Percentiles rank a stretch among this genome's conserved stretches.
Evolutionary conservation across 202 grass and related monocot species (phyloP).

Genomic region (Brachypodium distachyon): DNA sequence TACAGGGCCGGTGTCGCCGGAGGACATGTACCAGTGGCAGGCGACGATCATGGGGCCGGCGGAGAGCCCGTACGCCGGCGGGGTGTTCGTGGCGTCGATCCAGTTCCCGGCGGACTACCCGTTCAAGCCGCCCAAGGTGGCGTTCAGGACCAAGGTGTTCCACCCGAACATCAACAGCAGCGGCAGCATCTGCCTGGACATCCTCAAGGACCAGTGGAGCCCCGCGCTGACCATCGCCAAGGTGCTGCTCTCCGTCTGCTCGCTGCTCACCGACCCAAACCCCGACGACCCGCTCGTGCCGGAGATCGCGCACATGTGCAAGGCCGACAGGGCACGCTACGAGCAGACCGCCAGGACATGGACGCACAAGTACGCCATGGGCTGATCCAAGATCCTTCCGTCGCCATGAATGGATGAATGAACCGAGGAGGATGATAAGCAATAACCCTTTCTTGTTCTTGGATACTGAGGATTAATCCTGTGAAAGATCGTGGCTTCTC

Average conservation of each 20-base stretch:
- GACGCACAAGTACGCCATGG: conserved; percentile 51
- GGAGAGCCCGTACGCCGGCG: conserved; percentile 68
- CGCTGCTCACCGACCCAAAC: conserved; percentile 72
- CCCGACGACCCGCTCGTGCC: conserved; percentile 58
- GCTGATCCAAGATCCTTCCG: too few species aligned
- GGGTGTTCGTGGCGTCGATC: conserved; percentile 62
- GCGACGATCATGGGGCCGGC: conserved; percentile 69
- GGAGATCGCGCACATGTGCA: conserved; percentile 84
- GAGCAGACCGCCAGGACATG: conserved; percentile 55
- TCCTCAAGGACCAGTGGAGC: conserved; percentile 86
- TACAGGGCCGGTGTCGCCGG: conserved; percentile 54
- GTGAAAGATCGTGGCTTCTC: too few species aligned
- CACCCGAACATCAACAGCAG: conserved; percentile 72
- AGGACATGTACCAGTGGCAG: conserved; percentile 89
- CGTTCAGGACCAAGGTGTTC: conserved; percentile 85
- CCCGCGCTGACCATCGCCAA: conserved; percentile 56
- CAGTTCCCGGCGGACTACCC: conserved; percentile 76
- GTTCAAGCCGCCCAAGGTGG: conserved; percentile 75
- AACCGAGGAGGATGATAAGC: neutral
- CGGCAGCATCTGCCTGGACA: conserved; percentile 85
- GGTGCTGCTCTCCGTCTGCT: conserved; percentile 73
- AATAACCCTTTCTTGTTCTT: too few species aligned
- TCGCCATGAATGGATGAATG: neutral
- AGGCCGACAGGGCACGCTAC: conserved; percentile 49
- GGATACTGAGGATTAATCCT: too few species aligned